Base-by-base conservation (phyloP, 169 alveolate genomes). In the Theileria orientalis region DNA sequence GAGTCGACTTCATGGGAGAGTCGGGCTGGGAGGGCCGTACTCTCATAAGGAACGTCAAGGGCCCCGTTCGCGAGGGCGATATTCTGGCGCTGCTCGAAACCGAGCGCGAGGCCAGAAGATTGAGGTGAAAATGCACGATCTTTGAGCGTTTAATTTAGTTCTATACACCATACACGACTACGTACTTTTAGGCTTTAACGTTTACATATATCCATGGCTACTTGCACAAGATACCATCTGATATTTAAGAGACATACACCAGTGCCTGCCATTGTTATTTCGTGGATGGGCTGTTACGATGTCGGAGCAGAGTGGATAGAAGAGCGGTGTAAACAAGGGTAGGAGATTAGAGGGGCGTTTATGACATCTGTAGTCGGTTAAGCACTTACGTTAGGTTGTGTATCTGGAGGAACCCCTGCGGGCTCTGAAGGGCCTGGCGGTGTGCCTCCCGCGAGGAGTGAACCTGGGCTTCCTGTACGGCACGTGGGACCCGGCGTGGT, bases 1-100 rank as follows among this genome's bases (percentile, higher is more conserved):
- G 98, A 56, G 97, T 94, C 49, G 93, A 87, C 66, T 92, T 92
- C 80, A 92, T 92, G 96, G 94, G 94, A 21, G 96, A 92, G 74
- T 71, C 87, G 0, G 96, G 92, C 67, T 79, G 94, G 69, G 95
- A 93, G 74, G 97, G 96, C 68, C 95, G 99, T 82, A 86, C 96
- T 63, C 92, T 97, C 82, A 94, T 97, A 76, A 94, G 99, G 74
- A 97, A 97, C 90, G 98, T 97, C 76, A 95, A 96, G 91, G 99
- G 99, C 35, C 99, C 99, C 44, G 99, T 97, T 60, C 94, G 98
- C 72, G 98, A 95, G 83, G 99, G 98, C 57, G 99, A 97, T 87
- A 95, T 96, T 75, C 94, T 97, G 56, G 98, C 99, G 29, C 92
- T 97, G 59, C 85, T 97, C 85, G 99, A 97, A 87, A 92, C 98